Conservation (phyloP, 768 basidiomycete genomes). For the Mycena epipterygia region DNA sequence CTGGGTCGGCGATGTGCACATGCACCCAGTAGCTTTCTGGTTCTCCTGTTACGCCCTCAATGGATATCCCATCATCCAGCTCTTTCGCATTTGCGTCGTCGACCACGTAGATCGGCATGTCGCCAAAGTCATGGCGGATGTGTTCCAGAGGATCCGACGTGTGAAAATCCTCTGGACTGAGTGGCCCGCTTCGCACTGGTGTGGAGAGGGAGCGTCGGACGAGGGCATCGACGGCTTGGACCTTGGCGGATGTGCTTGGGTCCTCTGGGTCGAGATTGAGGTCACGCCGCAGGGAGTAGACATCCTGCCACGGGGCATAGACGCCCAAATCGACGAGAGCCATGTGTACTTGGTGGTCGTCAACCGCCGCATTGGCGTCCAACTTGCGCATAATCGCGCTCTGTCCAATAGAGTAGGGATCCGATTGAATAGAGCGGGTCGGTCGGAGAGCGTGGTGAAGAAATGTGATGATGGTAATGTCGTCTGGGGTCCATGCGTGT, state of each 20-base stretch:
- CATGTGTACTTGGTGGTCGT: conserved; percentile 54
- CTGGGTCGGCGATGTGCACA: conserved; percentile 94
- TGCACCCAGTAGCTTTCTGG: conserved; percentile 84
- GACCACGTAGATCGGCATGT: conserved; percentile 86
- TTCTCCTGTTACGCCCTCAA: conserved; percentile 76
- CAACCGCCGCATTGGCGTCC: conserved; percentile 51
- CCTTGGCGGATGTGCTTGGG: conserved; percentile 43
- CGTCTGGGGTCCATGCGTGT: conserved; percentile 64
- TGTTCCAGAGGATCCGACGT: conserved; percentile 73
- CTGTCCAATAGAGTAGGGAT: conserved; percentile 70
- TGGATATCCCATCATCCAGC: conserved; percentile 93
- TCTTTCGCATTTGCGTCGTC: conserved; percentile 87
- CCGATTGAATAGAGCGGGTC: conserved; percentile 63
- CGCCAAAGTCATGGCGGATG: conserved; percentile 89
- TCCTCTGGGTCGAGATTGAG: conserved; percentile 53
- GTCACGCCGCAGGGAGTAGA: conserved; percentile 55
- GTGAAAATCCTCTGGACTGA: conserved; percentile 78
- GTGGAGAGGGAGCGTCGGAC: conserved; percentile 45
- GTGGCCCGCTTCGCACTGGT: conserved; percentile 44
- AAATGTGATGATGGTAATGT: conserved; percentile 71
- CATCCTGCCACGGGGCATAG: conserved; percentile 86
- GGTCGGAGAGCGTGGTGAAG: conserved; percentile 67
- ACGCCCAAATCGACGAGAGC: conserved; percentile 81
- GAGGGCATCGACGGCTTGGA: conserved; percentile 43
- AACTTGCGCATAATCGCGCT: conserved; percentile 72